Conservation (phyloP, 73 alveolate genomes). For the Diophrys appendiculata region DNA sequence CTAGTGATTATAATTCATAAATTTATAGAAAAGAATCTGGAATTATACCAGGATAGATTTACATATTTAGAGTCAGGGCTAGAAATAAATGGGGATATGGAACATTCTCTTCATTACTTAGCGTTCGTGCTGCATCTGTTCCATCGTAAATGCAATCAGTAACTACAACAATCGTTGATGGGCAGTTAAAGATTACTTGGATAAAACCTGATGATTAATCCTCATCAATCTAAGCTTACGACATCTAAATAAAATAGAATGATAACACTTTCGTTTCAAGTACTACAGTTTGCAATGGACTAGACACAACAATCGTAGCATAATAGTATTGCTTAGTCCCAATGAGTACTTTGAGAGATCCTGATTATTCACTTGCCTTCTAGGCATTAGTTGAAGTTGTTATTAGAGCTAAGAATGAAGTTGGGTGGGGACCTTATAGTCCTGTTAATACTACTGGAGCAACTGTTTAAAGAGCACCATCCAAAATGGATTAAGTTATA, state of each 20-base stretch:
- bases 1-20: neutral
- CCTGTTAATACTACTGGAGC: constrained; percentile 26
- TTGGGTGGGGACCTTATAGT: constrained; percentile 27
- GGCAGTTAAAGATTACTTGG: constrained; percentile 5
- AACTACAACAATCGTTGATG: constrained; percentile 10
- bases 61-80: constrained; percentile 51
- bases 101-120: constrained; percentile 11
- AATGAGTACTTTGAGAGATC: neutral
- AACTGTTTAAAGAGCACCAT: constrained; percentile 12
- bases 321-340: neutral
- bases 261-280: neutral
- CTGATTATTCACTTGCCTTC: neutral
- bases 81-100: constrained; percentile 52
- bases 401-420: constrained; percentile 30
- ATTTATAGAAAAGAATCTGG: neutral
- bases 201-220: neutral
- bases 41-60: constrained; percentile 36
- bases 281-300: neutral
- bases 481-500: too few relatives aligned
- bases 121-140: constrained; percentile 41
- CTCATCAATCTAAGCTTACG: neutral
- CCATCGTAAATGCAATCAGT: constrained; percentile 27
- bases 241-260: neutral
- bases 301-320: neutral
- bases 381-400: constrained; percentile 17